Conservation (phyloP, 139 green algal species). For the Gonium pectorale region DNA sequence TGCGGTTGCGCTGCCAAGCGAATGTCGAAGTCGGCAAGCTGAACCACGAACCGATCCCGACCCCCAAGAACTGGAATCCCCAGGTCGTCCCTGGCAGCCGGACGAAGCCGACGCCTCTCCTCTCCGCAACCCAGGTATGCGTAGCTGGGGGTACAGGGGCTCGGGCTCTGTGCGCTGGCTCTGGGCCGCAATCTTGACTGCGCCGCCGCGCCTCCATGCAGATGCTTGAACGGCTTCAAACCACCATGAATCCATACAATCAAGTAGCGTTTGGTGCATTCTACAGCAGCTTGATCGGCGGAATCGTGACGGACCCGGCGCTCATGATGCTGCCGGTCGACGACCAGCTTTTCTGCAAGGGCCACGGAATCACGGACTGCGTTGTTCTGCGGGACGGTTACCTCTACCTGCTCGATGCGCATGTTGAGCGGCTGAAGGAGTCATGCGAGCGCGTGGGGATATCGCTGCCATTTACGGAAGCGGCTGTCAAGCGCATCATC, state of each 20-base stretch:
- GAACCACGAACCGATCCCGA: neutral
- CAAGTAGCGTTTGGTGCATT: conserved; percentile 70
- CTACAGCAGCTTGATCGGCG: conserved; percentile 83
- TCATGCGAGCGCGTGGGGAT: conserved; percentile 72
- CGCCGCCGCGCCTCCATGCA: conserved; percentile 19
- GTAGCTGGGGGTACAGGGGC: too few species aligned
- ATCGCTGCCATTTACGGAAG: conserved; percentile 52
- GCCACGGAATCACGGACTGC: conserved; percentile 90
- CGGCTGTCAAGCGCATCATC: conserved; percentile 74
- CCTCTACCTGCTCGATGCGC: conserved; percentile 83
- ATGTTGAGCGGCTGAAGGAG: conserved; percentile 72
- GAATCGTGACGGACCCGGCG: conserved; percentile 84
- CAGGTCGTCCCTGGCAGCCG: conserved; percentile 49
- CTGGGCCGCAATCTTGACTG: neutral
- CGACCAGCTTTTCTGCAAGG: conserved; percentile 83
- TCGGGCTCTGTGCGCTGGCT: too few species aligned
- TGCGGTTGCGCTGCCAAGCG: conserved; percentile 5
- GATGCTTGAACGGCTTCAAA: conserved; percentile 56
- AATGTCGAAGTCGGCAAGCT: conserved; percentile 10
- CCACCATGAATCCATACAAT: conserved; percentile 1
- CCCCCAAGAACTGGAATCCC: neutral
- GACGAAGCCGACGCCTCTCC: conserved; percentile 55
- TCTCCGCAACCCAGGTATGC: conserved; percentile 56
- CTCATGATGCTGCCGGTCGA: conserved; percentile 86
- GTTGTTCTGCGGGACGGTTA: conserved; percentile 74